A percentile compares a stretch with the other conserved stretches of the same genome.
Evolutionary conservation across 2,329 filamentous ascomycete genomes (phyloP).

Genomic region (Septoria linicola): DNA sequence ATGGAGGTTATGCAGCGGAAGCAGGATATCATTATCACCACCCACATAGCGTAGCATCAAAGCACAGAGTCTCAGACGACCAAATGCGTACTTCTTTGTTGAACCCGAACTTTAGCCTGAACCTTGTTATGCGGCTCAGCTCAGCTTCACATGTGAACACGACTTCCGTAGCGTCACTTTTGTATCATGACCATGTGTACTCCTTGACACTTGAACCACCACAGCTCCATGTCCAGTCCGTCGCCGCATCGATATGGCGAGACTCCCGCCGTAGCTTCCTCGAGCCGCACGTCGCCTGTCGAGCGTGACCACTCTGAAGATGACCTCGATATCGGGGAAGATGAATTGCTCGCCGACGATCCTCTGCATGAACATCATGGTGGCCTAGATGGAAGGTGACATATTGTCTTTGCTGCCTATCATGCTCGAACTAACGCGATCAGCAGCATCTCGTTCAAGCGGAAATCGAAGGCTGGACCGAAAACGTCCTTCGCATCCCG

Average conservation of each 20-base stretch:
- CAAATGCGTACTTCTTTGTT: too few species aligned
- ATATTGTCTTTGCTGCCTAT: neutral
- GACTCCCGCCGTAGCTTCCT: slow-evolving; percentile 46
- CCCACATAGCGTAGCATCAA: too few species aligned
- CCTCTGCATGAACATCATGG: slow-evolving; percentile 24
- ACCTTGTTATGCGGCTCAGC: slow-evolving; percentile 2
- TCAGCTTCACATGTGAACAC: slow-evolving; percentile 1
- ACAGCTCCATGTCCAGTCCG: slow-evolving; percentile 41
- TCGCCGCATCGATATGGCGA: slow-evolving; percentile 34
- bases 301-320: slow-evolving; percentile 38
- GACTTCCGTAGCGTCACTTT: neutral
- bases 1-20: too few species aligned
- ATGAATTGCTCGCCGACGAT: slow-evolving; percentile 43
- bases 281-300: slow-evolving; percentile 42
- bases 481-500: slow-evolving; percentile 43
- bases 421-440: slow-evolving; percentile 14
- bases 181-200: neutral
- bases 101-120: slow-evolving; percentile 1
- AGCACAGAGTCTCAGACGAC: too few species aligned
- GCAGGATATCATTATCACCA: too few species aligned
- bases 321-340: slow-evolving; percentile 47
- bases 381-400: too few species aligned
- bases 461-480: slow-evolving; percentile 56
- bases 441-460: slow-evolving; percentile 65
- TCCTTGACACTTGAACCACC: slow-evolving; percentile 16